Base-by-base conservation (phyloP, 495 filamentous ascomycete genomes). In the Penicillium canariense region DNA sequence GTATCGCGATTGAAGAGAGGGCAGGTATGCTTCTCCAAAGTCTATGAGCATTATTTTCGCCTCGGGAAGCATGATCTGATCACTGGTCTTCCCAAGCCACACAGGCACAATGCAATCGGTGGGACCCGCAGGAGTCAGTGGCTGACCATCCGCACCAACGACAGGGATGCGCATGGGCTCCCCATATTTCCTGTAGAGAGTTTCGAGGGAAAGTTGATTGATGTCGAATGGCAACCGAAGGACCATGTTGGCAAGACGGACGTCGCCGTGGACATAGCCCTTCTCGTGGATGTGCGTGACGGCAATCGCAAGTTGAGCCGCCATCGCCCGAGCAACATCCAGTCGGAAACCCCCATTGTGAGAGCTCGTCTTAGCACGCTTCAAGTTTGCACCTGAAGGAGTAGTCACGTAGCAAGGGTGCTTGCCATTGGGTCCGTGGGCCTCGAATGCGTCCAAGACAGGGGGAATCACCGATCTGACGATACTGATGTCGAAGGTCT, bases 321-420 rank as follows among this genome's bases (percentile, higher is more conserved):
- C 58, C n/a, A 75, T 48, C n/a, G 72, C 62, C 26, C 72, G 56
- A 25, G 71, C 70, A 22, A 66, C 65, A 12, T 59, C 53, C 9
- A 70, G 59, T 27, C 62, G 59, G 38, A 77, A 68, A 0, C 70
- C 34, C 7, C 60, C 34, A 26, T 36, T 50, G 30, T 25, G 57
- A 5, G 66, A 62, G n/a, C 40, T 58, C 1, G 68, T 54, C 48
- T 63, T 69, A 6, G 58, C 55, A 18, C 62, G 61, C 17, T 40
- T 30, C 10, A 74, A 26, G 56, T 54, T 71, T 18, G 52, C 46
- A 31, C 28, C 61, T 32, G 45, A 63, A 12, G 38, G 51, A 1
- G 15, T 18, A 23, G 68, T 75, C 12, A 77, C 75, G 7, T 71
- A 59, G 54, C 71, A 76, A n/a, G 57, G 47, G 50, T 79, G 75